Percentiles rank a stretch among this genome's conserved stretches.
Evolutionary conservation across 2,329 filamentous ascomycete species (phyloP).

Genomic region (Pseudovirgaria hyperparasitica): DNA sequence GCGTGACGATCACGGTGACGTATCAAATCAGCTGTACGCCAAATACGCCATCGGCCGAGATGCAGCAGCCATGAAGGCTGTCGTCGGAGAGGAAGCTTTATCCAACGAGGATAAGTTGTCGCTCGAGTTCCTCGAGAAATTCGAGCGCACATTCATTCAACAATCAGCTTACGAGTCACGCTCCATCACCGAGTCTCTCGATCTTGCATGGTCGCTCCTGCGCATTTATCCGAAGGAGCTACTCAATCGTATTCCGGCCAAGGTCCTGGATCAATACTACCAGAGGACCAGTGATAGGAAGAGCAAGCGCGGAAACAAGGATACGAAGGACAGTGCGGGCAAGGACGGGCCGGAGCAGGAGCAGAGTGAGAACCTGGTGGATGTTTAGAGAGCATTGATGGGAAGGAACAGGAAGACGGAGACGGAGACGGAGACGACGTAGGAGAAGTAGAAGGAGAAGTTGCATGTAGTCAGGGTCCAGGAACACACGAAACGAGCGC

Average conservation of each 20-base stretch:
- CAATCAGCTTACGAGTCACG: slow-evolving; percentile 89
- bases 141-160: slow-evolving; percentile 86
- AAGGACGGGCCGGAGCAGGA: slow-evolving; percentile 15
- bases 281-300: slow-evolving; percentile 26
- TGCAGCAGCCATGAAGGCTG: slow-evolving; percentile 96
- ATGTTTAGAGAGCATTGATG: no score
- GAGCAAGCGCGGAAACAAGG: slow-evolving; percentile 28
- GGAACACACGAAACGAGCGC: no score
- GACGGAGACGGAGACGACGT: not conserved
- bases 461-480: no score
- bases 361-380: slow-evolving; percentile 22
- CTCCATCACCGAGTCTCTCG: slow-evolving; percentile 83
- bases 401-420: no score
- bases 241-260: slow-evolving; percentile 64
- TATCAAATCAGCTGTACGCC: slow-evolving; percentile 98
- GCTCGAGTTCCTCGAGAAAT: slow-evolving; percentile 96
- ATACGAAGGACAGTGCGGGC: slow-evolving; percentile 30
- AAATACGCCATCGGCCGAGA: slow-evolving; percentile 99
- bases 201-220: slow-evolving; percentile 90
- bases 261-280: slow-evolving; percentile 40
- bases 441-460: no score
- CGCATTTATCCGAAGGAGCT: slow-evolving; percentile 97
- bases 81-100: slow-evolving; percentile 94
- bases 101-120: slow-evolving; percentile 95
- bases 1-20: slow-evolving; percentile 91